A percentile compares a stretch with the other conserved stretches of the same genome.
These are phyloP conservation scores for Talaromyces sp. DNA, from an alignment of 2,329 filamentous ascomycete genomes.

Conservation along the genomic window DNA sequence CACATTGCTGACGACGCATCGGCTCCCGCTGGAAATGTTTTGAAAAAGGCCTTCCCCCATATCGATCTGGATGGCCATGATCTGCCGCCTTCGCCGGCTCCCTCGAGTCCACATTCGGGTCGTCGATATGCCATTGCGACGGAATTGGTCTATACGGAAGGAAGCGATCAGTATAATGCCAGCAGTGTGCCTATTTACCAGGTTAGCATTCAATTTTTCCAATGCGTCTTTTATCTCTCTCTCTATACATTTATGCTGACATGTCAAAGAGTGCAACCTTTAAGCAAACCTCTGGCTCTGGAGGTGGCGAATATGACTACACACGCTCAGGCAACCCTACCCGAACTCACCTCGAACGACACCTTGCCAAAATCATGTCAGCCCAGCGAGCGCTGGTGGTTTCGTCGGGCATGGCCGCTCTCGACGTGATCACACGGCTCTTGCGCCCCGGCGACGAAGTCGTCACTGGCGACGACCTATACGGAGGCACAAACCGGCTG, in stretches of 20 bases:
- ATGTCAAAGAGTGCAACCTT: slow-evolving; percentile 76
- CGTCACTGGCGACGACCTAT: slow-evolving; percentile 92
- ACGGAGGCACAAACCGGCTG: slow-evolving; percentile 89
- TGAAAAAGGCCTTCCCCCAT: slow-evolving; percentile 50
- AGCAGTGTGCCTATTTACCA: slow-evolving; percentile 97
- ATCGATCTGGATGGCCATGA: slow-evolving; percentile 78
- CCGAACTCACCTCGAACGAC: slow-evolving; percentile 88
- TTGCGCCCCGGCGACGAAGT: slow-evolving; percentile 93
- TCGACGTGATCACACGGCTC: slow-evolving; percentile 91
- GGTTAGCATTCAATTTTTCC: slow-evolving; percentile 32
- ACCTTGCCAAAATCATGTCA: slow-evolving; percentile 98
- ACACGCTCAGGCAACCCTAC: slow-evolving; percentile 97
- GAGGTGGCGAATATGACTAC: slow-evolving; percentile 93
- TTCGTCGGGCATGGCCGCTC: slow-evolving; percentile 92
- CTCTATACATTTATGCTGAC: too few relatives aligned
- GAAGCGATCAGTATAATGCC: slow-evolving; percentile 93
- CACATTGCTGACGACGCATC: slow-evolving; percentile 7
- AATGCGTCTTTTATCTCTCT: too few relatives aligned
- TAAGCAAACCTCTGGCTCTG: slow-evolving; percentile 77
- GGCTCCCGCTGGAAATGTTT: slow-evolving; percentile 15
- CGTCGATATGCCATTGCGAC: slow-evolving; percentile 90
- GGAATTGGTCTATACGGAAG: slow-evolving; percentile 92
- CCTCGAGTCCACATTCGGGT: slow-evolving; percentile 80
- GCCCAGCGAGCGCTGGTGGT: slow-evolving; percentile 86
- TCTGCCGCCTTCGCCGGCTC: slow-evolving; percentile 84